These are phyloP conservation scores for Petrea volubilis DNA, from an alignment of 257 asterid species.

Conservation along the genomic window DNA sequence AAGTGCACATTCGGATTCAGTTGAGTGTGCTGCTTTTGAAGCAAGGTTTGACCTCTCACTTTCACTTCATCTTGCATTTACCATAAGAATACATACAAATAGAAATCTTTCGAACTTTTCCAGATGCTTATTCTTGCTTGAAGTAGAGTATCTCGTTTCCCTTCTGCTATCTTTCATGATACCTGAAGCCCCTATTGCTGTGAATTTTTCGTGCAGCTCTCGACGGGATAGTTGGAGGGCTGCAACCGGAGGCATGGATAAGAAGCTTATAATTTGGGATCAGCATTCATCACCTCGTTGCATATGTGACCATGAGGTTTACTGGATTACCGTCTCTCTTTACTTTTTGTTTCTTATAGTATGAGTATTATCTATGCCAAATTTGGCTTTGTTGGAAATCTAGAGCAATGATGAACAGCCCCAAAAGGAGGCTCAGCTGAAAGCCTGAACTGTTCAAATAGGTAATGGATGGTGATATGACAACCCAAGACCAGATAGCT, in stretches of 20 bases:
- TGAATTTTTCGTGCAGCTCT: conserved; percentile 43
- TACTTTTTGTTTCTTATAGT: neutral
- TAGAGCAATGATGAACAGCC: neutral
- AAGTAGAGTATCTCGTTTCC: neutral
- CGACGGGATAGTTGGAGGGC: conserved; percentile 59
- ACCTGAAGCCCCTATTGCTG: conserved; percentile 21
- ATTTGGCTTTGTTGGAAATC: neutral
- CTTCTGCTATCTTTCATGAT: conserved; percentile 11
- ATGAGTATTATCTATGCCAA: neutral
- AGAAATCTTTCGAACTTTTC: neutral
- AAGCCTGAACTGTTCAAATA: neutral
- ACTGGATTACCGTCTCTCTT: conserved; percentile 4
- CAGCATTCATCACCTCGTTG: conserved; percentile 68
- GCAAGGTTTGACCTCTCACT: conserved; percentile 53
- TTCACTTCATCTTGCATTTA: conserved; percentile 1
- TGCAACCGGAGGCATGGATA: conserved; percentile 92
- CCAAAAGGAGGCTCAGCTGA: neutral
- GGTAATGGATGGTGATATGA: neutral
- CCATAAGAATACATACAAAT: neutral
- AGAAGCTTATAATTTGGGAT: conserved; percentile 87
- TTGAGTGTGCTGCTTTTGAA: conserved; percentile 83
- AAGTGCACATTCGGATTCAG: conserved; percentile 71
- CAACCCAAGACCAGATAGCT: neutral
- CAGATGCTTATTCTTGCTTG: neutral
- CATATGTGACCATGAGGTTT: conserved; percentile 83